These are phyloP conservation scores for Brasenia schreberi DNA, from an alignment of 164 flowering plant genomes.

Conservation along the genomic window DNA sequence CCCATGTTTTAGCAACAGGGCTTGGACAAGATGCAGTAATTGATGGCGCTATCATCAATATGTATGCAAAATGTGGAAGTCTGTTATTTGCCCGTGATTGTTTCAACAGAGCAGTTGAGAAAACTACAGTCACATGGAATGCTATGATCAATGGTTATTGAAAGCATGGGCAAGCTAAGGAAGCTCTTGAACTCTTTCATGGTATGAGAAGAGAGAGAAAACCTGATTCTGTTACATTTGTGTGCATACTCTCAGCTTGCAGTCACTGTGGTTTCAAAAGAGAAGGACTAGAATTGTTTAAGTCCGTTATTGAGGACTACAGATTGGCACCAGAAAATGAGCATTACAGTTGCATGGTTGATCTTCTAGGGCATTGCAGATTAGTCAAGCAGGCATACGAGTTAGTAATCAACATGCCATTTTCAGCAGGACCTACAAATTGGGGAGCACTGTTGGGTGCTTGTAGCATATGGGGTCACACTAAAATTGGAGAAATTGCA, in stretches of 20 bases:
- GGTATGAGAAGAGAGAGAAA: background rate
- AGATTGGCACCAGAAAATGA: background rate
- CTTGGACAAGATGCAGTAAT: background rate
- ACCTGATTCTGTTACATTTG: slow-evolving; percentile 4
- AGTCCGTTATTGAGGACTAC: background rate
- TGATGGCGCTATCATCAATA: background rate
- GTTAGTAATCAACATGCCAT: background rate
- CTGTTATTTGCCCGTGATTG: background rate
- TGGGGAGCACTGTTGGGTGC: background rate
- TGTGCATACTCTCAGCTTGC: slow-evolving; percentile 3
- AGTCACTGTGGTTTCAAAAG: slow-evolving; percentile 1
- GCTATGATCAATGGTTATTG: slow-evolving; percentile 6
- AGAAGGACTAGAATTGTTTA: slow-evolving; percentile 1
- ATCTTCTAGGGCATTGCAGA: background rate
- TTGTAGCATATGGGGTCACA: slow-evolving; percentile 1
- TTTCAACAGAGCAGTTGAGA: background rate
- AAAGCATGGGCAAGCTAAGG: background rate
- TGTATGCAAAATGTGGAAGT: slow-evolving; percentile 4
- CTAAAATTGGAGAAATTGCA: background rate
- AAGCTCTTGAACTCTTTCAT: slow-evolving; percentile 2
- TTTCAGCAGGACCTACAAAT: background rate
- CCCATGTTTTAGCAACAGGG: background rate
- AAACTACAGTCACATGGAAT: slow-evolving; percentile 4
- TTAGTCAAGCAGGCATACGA: background rate
- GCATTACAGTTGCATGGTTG: slow-evolving; percentile 3